phyloP scores from a whole-genome alignment of 352 stramenopile species.

The Globisporangium polare region DNA sequence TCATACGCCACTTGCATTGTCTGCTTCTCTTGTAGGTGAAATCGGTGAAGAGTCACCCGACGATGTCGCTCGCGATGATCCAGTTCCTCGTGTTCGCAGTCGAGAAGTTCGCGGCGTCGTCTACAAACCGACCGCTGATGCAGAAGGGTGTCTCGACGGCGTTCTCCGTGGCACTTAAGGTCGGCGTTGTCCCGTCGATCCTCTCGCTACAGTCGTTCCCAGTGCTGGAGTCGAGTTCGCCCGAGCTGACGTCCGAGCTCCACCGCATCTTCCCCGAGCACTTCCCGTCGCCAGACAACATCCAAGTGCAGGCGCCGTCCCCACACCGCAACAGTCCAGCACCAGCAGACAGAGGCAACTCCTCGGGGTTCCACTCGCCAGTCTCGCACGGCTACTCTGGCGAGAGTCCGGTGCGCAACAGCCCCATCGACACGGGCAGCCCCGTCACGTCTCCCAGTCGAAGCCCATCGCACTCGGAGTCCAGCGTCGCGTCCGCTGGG shows the following conservation, averaged over 20 bases:
- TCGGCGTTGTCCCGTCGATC: constrained; percentile 70
- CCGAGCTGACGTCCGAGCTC: constrained; percentile 65
- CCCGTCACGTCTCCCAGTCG: constrained; percentile 52
- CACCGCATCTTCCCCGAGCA: constrained; percentile 83
- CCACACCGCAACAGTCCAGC: constrained; percentile 16
- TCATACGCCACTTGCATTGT: neutral
- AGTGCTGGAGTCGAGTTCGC: constrained; percentile 56
- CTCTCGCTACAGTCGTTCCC: constrained; percentile 73
- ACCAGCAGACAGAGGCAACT: constrained; percentile 31
- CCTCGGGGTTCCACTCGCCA: constrained; percentile 32
- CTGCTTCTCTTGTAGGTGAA: constrained; percentile 45
- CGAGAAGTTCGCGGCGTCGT: constrained; percentile 78
- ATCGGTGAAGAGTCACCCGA: constrained; percentile 81
- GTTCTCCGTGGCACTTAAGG: constrained; percentile 68
- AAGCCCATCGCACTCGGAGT: constrained; percentile 69
- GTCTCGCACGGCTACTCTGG: constrained; percentile 30
- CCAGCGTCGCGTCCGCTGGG: constrained; percentile 36
- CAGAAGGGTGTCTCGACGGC: constrained; percentile 80
- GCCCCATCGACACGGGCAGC: constrained; percentile 42
- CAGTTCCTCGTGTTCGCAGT: constrained; percentile 84
- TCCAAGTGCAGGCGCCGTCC: constrained; percentile 30
- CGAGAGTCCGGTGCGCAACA: constrained; percentile 48
- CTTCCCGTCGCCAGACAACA: constrained; percentile 59
- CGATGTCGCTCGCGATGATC: constrained; percentile 80
- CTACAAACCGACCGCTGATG: constrained; percentile 71